phyloP scores from a whole-genome alignment of 2,329 filamentous ascomycete species.

The Fusarium falciforme region DNA sequence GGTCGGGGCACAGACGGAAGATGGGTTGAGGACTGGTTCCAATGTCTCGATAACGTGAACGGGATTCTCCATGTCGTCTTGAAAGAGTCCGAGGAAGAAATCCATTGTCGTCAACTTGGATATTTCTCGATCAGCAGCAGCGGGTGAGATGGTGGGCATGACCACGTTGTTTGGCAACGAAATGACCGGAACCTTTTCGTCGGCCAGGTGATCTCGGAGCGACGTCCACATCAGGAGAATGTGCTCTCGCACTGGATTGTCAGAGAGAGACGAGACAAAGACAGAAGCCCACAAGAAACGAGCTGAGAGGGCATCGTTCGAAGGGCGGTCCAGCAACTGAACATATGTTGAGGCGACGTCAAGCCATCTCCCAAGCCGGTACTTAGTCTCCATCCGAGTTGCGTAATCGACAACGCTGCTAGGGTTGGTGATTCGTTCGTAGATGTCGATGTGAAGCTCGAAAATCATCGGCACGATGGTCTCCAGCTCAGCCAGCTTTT shows the following conservation, averaged over 20 bases:
- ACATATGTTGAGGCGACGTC: conserved; percentile 60
- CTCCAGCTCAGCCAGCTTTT: conserved; percentile 51
- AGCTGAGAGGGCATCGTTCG: conserved; percentile 56
- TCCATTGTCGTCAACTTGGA: conserved; percentile 95
- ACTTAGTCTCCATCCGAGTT: conserved; percentile 61
- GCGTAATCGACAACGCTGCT: conserved; percentile 64
- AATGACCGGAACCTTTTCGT: conserved; percentile 58
- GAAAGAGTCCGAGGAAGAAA: conserved; percentile 92
- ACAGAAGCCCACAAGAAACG: conserved; percentile 70
- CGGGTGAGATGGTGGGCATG: conserved; percentile 86
- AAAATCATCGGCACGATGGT: conserved; percentile 68
- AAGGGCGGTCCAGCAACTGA: conserved; percentile 48
- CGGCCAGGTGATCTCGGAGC: conserved; percentile 62
- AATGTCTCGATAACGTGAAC: conserved; percentile 89
- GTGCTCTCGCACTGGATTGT: conserved; percentile 66
- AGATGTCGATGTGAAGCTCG: conserved; percentile 71
- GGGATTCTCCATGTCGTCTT: conserved; percentile 83
- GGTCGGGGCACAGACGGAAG: conserved; percentile 60
- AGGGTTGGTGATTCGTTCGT: conserved; percentile 68
- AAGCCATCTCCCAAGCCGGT: conserved; percentile 64
- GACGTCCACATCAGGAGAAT: conserved; percentile 69
- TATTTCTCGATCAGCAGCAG: conserved; percentile 89
- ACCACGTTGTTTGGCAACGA: conserved; percentile 84
- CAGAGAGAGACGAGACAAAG: conserved; percentile 62
- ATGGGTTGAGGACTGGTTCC: conserved; percentile 88